These are phyloP conservation scores for Somion occarium DNA, from an alignment of 1,284 basidiomycete species.

Conservation along the genomic window DNA sequence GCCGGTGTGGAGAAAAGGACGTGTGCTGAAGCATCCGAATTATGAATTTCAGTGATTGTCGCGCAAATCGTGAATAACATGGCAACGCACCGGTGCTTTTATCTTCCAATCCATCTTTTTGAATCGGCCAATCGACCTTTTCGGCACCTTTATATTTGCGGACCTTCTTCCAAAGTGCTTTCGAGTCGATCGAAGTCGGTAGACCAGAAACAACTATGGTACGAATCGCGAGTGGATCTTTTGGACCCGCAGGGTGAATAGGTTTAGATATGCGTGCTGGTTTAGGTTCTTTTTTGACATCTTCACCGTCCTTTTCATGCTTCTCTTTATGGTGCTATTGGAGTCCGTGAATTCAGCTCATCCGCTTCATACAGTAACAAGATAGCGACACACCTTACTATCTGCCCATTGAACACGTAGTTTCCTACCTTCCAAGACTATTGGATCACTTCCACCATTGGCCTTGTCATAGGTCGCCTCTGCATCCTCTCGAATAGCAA, in stretches of 20 bases:
- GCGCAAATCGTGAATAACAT: neutral
- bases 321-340: constrained; percentile 31
- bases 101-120: constrained; percentile 43
- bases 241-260: constrained; percentile 29
- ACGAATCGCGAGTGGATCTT: constrained; percentile 76
- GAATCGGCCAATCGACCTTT: constrained; percentile 66
- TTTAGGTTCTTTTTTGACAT: constrained; percentile 23
- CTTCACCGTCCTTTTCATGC: constrained; percentile 8
- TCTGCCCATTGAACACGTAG: constrained; percentile 81
- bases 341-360: neutral
- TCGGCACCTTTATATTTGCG: constrained; percentile 73
- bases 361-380: neutral
- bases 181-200: constrained; percentile 64
- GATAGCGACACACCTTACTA: constrained; percentile 49
- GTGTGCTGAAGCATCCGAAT: constrained; percentile 45
- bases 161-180: constrained; percentile 85
- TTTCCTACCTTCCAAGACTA: constrained; percentile 59
- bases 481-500: constrained; percentile 88
- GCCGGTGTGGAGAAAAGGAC: constrained; percentile 74
- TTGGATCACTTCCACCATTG: constrained; percentile 25
- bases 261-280: constrained; percentile 25
- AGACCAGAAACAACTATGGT: constrained; percentile 79
- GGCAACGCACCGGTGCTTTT: constrained; percentile 24
- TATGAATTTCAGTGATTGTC: constrained; percentile 4
- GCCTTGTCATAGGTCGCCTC: constrained; percentile 59